These are phyloP conservation scores for Schwanniomyces occidentalis DNA, from an alignment of 805 yeast genomes.

Conservation along the genomic window DNA sequence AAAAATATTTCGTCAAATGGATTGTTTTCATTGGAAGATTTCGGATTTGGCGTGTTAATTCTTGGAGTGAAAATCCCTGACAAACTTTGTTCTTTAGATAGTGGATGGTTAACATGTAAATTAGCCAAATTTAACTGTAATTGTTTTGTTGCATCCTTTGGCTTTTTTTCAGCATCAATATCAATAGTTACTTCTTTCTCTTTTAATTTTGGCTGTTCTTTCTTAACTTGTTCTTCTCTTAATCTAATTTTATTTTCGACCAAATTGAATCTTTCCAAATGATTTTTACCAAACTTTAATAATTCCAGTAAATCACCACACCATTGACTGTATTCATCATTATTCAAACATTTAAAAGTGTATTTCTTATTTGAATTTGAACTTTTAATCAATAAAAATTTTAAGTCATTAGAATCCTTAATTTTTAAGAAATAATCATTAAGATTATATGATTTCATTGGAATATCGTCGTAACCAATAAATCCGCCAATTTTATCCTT, in stretches of 20 bases:
- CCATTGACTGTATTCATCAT: slow-evolving; percentile 52
- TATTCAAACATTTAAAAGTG: slow-evolving; percentile 47
- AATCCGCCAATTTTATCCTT: slow-evolving; percentile 41
- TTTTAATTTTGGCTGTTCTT: neutral
- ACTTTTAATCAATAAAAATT: slow-evolving; percentile 32
- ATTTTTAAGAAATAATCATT: slow-evolving; percentile 34
- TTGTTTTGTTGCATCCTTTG: slow-evolving; percentile 1
- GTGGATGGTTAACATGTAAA: neutral
- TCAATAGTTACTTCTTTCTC: neutral
- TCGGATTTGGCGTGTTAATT: slow-evolving; percentile 31
- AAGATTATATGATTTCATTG: slow-evolving; percentile 41
- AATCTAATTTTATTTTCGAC: slow-evolving; percentile 43
- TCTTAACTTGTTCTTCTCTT: slow-evolving; percentile 7
- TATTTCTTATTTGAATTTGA: slow-evolving; percentile 29
- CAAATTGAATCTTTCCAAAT: slow-evolving; percentile 50
- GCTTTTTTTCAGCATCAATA: neutral
- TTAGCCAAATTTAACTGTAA: slow-evolving; percentile 6
- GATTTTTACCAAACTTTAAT: slow-evolving; percentile 43
- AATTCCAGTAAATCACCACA: slow-evolving; percentile 53
- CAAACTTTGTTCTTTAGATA: slow-evolving; percentile 14
- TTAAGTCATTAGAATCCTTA: slow-evolving; percentile 33
- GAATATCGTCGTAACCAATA: slow-evolving; percentile 40
- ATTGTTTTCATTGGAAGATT: slow-evolving; percentile 28
- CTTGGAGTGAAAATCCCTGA: slow-evolving; percentile 41
- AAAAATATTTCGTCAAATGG: slow-evolving; percentile 38